Percentiles rank a stretch among this genome's conserved stretches.
Conservation (phyloP, 495 filamentous ascomycete species). For the Schizothecium vesticola region DNA sequence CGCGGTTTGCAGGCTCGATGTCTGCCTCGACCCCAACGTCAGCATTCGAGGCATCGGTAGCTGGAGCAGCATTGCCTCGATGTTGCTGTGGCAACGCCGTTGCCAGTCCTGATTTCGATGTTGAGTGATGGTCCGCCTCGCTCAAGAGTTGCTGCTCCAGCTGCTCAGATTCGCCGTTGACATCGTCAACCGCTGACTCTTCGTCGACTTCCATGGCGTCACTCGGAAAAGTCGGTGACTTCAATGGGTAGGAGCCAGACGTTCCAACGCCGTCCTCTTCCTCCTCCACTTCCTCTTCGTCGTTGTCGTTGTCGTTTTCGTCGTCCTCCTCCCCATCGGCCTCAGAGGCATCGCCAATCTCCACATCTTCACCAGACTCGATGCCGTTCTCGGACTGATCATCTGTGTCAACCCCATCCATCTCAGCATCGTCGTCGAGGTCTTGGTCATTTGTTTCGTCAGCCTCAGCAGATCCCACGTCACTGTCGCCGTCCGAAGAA, state of each 20-base stretch:
- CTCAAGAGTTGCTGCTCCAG: neutral
- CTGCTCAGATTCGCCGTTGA: neutral
- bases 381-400: neutral
- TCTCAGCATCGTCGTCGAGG: neutral
- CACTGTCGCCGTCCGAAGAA: neutral
- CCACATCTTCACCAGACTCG: neutral
- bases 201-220: neutral
- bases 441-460: neutral
- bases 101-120: neutral
- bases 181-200: neutral
- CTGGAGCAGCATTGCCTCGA: no score
- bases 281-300: neutral
- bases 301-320: neutral
- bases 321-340: conserved; percentile 8
- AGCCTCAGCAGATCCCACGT: neutral
- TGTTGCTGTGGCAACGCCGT: neutral
- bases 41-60: no score
- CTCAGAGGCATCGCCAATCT: neutral
- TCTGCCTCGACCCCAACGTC: no score
- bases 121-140: neutral
- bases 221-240: neutral
- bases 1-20: no score
- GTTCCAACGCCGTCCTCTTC: neutral
- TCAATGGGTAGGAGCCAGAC: no score
- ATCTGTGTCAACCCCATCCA: neutral